Percentiles rank a stretch among this genome's conserved stretches.
These are phyloP conservation scores for Termitomyces sp. DNA, from an alignment of 768 basidiomycete species.

Conservation along the genomic window DNA sequence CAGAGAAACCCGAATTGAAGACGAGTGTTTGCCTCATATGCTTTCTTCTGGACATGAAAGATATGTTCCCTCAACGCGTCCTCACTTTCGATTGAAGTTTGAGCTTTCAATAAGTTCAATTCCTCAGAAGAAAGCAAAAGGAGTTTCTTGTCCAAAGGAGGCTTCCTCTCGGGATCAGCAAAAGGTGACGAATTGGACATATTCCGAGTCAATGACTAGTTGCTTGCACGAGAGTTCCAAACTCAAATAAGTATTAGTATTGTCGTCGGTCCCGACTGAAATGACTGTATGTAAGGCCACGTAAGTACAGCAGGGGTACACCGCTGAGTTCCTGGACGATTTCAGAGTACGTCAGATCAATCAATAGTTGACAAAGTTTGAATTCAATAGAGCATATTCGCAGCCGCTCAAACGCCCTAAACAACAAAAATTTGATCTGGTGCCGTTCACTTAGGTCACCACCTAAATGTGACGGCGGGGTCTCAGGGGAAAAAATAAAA, in stretches of 20 bases:
- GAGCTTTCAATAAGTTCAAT: constrained; percentile 21
- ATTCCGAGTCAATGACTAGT: no score
- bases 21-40: constrained; percentile 18
- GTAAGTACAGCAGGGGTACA: neutral
- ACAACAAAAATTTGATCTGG: no score
- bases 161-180: constrained; percentile 10
- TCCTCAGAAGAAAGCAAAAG: constrained; percentile 20
- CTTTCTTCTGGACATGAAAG: constrained; percentile 24
- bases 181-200: neutral
- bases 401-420: no score
- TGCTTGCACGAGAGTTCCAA: neutral
- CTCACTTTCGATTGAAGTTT: constrained; percentile 25
- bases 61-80: constrained; percentile 27
- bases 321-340: neutral
- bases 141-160: constrained; percentile 16
- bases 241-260: neutral
- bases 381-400: no score
- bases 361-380: neutral
- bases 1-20: neutral
- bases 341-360: neutral
- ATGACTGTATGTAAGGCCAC: neutral
- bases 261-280: neutral
- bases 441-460: no score
- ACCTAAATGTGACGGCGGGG: no score
- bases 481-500: no score